Evolutionary conservation across 495 filamentous ascomycete genomes (phyloP).

Genomic region (Apiosordaria backusii): DNA sequence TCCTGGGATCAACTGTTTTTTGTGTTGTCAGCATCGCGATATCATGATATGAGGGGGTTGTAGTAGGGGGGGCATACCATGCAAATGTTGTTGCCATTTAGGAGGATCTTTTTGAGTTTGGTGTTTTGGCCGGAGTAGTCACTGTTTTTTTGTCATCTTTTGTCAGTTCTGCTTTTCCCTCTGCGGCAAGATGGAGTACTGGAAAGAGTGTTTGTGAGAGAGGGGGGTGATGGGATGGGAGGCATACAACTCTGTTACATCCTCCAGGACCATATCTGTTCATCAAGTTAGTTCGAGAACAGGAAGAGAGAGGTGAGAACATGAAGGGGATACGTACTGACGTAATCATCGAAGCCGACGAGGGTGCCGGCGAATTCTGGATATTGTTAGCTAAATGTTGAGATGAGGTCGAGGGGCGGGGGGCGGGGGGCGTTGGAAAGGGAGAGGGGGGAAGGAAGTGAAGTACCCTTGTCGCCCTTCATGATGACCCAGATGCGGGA

Average conservation of each 20-base stretch:
- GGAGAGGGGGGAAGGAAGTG: neutral
- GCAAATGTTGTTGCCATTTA: constrained; percentile 99
- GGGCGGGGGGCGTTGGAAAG: neutral
- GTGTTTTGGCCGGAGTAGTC: constrained; percentile 83
- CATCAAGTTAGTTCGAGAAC: neutral
- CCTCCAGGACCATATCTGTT: constrained; percentile 84
- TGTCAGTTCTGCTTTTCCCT: too few species aligned
- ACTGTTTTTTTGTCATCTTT: constrained; percentile 53
- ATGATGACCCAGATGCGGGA: constrained; percentile 98
- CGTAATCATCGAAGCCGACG: constrained; percentile 96
- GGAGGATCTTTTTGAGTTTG: constrained; percentile 85
- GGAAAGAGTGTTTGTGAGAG: neutral
- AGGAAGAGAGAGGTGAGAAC: neutral
- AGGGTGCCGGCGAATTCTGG: constrained; percentile 91
- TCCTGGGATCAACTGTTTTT: constrained; percentile 73
- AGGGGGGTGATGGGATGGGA: neutral
- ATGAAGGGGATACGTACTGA: constrained; percentile 69
- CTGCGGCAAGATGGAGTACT: too few species aligned
- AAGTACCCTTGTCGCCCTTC: constrained; percentile 94
- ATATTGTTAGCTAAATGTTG: too few species aligned
- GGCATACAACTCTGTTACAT: constrained; percentile 93
- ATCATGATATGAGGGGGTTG: constrained; percentile 9
- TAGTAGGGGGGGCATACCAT: constrained; percentile 71
- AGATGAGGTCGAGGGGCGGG: neutral
- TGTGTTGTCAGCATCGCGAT: neutral